These are phyloP conservation scores for Leucosporidium creatinivorum DNA, from an alignment of 768 basidiomycete species.

Conservation along the genomic window DNA sequence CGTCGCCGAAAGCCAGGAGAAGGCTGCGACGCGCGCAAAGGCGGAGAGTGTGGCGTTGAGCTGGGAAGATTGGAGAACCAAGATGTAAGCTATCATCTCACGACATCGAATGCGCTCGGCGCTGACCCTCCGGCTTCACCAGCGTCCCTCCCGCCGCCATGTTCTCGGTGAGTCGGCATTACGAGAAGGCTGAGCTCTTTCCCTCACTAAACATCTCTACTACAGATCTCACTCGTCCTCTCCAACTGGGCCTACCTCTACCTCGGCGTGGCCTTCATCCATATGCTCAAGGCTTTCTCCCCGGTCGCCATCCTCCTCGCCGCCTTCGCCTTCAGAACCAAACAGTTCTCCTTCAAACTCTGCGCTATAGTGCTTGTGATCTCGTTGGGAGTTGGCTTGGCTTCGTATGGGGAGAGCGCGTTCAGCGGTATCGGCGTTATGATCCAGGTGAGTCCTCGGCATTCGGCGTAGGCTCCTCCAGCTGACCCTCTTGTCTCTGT, in stretches of 20 bases:
- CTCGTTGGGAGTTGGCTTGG: slow-evolving; percentile 52
- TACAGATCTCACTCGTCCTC: slow-evolving; percentile 64
- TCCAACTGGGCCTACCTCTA: slow-evolving; percentile 74
- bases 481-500: not conserved
- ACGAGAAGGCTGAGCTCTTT: too few species aligned
- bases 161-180: slow-evolving; percentile 52
- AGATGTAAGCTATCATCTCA: slow-evolving; percentile 6
- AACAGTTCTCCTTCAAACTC: slow-evolving; percentile 12
- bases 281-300: slow-evolving; percentile 74
- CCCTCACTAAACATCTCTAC: too few species aligned
- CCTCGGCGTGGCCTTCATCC: slow-evolving; percentile 25
- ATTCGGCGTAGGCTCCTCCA: too few species aligned
- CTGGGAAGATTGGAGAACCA: slow-evolving; percentile 55
- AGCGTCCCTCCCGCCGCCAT: slow-evolving; percentile 89
- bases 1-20: not conserved
- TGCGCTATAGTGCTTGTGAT: slow-evolving; percentile 36
- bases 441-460: slow-evolving; percentile 56
- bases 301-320: slow-evolving; percentile 86
- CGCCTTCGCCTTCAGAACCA: slow-evolving; percentile 49
- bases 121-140: slow-evolving; percentile 34
- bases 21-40: slow-evolving; percentile 13
- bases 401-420: slow-evolving; percentile 73
- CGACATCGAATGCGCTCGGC: not conserved
- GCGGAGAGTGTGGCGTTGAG: slow-evolving; percentile 60
- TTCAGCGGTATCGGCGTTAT: slow-evolving; percentile 65